phyloP scores from a whole-genome alignment of 192 early-diverging fungal species.

The Mortierella alpina region DNA sequence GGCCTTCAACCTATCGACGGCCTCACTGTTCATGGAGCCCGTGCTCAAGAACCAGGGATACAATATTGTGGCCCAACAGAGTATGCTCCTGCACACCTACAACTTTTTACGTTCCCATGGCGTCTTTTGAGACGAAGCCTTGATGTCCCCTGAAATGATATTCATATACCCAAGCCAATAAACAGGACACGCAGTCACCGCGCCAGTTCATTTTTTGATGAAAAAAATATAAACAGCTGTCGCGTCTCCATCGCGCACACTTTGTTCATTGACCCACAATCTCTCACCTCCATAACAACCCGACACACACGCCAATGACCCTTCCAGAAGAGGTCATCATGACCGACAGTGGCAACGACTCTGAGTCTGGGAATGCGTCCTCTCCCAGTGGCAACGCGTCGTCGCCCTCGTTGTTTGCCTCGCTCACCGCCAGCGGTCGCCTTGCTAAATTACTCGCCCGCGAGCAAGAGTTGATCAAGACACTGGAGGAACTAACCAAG shows the following conservation, averaged over 20 bases:
- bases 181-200: not conserved
- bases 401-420: slow-evolving; percentile 1
- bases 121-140: slow-evolving; percentile 18
- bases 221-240: no score
- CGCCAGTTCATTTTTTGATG: no score
- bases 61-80: slow-evolving; percentile 37
- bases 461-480: slow-evolving; percentile 46
- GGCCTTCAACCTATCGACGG: slow-evolving; percentile 36
- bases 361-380: slow-evolving; percentile 39
- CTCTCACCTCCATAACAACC: not conserved
- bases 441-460: slow-evolving; percentile 31
- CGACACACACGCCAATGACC: slow-evolving; percentile 8
- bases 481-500: slow-evolving; percentile 28
- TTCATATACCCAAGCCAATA: not conserved
- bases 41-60: slow-evolving; percentile 32
- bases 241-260: not conserved
- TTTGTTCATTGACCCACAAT: not conserved
- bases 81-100: slow-evolving; percentile 26
- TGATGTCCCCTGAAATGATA: not conserved
- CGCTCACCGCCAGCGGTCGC: slow-evolving; percentile 27
- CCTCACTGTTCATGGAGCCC: slow-evolving; percentile 39
- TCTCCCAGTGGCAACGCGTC: slow-evolving; percentile 9
- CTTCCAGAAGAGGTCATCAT: slow-evolving; percentile 46
- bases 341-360: slow-evolving; percentile 53
- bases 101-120: slow-evolving; percentile 39